A percentile compares a stretch with the other conserved stretches of the same genome.
Evolutionary conservation across 2,329 filamentous ascomycete genomes (phyloP).

Genomic region (Cercospora brassicicola): DNA sequence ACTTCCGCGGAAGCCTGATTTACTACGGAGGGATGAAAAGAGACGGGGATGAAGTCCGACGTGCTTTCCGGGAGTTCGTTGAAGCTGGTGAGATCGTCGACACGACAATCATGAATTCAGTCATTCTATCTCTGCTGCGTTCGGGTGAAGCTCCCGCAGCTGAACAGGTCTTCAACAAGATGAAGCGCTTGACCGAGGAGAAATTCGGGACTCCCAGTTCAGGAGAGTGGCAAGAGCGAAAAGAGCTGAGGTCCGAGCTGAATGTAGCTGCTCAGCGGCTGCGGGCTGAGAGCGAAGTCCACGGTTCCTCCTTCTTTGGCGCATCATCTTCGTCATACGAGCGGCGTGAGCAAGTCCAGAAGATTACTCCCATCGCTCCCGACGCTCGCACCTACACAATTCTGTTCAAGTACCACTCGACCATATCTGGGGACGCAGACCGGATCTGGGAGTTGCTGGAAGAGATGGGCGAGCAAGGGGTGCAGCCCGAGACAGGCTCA

Average conservation of each 20-base stretch:
- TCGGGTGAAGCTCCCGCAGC: conserved; percentile 75
- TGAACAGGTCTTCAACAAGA: conserved; percentile 76
- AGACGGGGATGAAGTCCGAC: conserved; percentile 72
- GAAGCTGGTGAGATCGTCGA: conserved; percentile 83
- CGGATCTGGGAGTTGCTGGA: conserved; percentile 69
- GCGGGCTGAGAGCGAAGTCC: conserved; percentile 51
- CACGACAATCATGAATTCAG: conserved; percentile 79
- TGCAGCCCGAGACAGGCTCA: conserved; percentile 71
- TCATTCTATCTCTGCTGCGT: conserved; percentile 75
- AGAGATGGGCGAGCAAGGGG: conserved; percentile 72
- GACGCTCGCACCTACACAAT: conserved; percentile 78
- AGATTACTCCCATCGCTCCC: conserved; percentile 65
- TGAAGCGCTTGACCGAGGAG: conserved; percentile 65
- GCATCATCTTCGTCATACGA: conserved; percentile 26
- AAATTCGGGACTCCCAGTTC: conserved; percentile 38
- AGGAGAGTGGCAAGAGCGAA: conserved; percentile 45
- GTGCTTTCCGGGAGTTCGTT: conserved; percentile 81
- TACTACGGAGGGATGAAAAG: conserved; percentile 76
- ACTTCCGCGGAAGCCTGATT: conserved; percentile 78
- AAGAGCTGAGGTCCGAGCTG: conserved; percentile 51
- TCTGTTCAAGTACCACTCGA: conserved; percentile 72
- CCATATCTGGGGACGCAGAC: conserved; percentile 67
- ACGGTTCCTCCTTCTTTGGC: conserved; percentile 48
- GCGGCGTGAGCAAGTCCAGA: conserved; percentile 59
- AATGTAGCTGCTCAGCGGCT: conserved; percentile 47